These are phyloP conservation scores for Xylaria multiplex DNA, from an alignment of 2,329 filamentous ascomycete species.

Conservation along the genomic window DNA sequence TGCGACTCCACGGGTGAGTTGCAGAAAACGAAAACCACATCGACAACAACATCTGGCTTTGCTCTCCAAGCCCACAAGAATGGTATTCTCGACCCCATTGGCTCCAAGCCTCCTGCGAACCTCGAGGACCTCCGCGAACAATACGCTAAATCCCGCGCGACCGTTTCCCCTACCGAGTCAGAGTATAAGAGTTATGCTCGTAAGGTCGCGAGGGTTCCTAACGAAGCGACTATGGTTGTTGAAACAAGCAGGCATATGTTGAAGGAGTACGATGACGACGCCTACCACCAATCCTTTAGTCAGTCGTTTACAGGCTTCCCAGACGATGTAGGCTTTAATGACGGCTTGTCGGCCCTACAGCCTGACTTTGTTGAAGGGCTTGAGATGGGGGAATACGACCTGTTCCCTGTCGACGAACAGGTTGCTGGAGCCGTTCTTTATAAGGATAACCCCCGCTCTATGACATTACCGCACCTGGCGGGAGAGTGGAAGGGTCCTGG, in stretches of 20 bases:
- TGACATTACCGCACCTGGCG: background rate
- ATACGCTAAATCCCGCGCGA: background rate
- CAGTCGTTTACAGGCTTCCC: too few species aligned
- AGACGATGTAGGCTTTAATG: too few species aligned
- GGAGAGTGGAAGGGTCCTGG: conserved; percentile 14
- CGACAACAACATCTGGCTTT: conserved; percentile 4
- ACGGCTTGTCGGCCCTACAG: too few species aligned
- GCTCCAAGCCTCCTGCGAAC: conserved; percentile 7
- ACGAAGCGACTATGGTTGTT: conserved; percentile 12
- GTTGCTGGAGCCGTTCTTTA: background rate
- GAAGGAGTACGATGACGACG: too few species aligned
- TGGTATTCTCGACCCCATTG: background rate
- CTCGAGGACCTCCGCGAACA: conserved; percentile 2
- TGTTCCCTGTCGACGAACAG: too few species aligned
- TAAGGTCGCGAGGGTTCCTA: too few species aligned
- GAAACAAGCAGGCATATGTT: too few species aligned
- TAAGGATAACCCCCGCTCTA: background rate
- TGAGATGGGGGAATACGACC: too few species aligned
- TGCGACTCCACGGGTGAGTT: background rate
- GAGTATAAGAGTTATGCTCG: conserved; percentile 3
- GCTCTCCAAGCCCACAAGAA: background rate
- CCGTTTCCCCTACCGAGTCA: background rate
- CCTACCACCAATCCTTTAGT: too few species aligned
- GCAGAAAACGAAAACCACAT: background rate
- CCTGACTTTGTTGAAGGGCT: too few species aligned